A percentile compares a stretch with the other conserved stretches of the same genome.
These are phyloP conservation scores for Botrytis tulipae DNA, from an alignment of 2,329 filamentous ascomycete genomes.

Conservation along the genomic window DNA sequence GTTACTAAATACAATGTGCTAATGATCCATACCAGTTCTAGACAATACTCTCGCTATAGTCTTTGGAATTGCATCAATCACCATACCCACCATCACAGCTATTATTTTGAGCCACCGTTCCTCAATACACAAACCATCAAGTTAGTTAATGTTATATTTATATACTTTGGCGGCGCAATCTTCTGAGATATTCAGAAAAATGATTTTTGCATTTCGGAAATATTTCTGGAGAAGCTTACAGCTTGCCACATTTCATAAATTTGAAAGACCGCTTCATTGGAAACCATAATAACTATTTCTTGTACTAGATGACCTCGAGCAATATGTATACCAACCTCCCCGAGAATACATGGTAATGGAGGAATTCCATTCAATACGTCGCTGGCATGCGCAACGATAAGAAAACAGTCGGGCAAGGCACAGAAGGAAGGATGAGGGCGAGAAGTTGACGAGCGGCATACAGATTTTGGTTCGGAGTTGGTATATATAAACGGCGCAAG, in stretches of 20 bases:
- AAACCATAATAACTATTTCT: neutral
- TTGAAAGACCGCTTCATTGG: too few species aligned
- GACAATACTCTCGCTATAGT: neutral
- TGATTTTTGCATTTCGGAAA: too few species aligned
- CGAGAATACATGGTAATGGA: neutral
- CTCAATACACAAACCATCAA: fast-evolving
- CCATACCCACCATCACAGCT: neutral
- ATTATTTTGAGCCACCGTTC: neutral
- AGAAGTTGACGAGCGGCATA: neutral
- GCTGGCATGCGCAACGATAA: neutral
- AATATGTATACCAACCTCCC: fast-evolving
- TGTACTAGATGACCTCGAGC: neutral
- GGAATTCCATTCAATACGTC: neutral
- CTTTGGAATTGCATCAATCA: neutral
- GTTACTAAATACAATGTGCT: too few species aligned
- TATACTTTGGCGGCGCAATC: too few species aligned
- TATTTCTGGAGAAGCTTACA: too few species aligned
- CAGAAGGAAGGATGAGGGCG: neutral
- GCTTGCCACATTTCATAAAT: too few species aligned
- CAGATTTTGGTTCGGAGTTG: neutral
- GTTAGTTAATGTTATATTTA: neutral
- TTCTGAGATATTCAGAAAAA: too few species aligned
- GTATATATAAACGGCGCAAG: neutral
- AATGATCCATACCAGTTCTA: neutral
- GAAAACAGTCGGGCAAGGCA: neutral